Base-by-base conservation (phyloP, 1,284 basidiomycete species). In the Porodaedalea pini region DNA sequence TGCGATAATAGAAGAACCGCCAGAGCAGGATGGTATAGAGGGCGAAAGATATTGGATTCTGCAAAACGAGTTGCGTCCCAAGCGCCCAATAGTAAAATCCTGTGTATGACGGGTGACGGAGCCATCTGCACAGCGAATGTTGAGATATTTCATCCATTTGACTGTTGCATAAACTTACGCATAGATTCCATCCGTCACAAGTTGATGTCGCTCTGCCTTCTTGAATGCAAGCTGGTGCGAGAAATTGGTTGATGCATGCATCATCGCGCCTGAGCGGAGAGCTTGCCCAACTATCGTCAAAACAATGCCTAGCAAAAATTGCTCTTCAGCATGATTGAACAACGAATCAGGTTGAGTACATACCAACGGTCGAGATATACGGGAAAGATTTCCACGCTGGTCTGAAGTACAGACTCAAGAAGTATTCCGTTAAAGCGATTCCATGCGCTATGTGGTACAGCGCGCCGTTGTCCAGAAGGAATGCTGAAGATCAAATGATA, bases 61-160 rank as follows among this genome's bases (percentile, higher is more conserved):
- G 92, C 25, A 99, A 77, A 2, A 94, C 81, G n/a, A 99, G 71
- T 69, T 99, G 95, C 0, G 95, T 98, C 1, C 93, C 93, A 31
- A 99, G 66, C 0, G 94, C 95, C 96, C 96, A 99, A 71, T 96
- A 98, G 73, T 91, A 97, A 77, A 99, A 99, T 2, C 96, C 97
- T 0, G 92, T 83, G 66, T 99, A 99, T 0, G 94, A 97, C 7
- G 97, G 97, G 70, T 99, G 97, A 3, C 97, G 85, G 58, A 87
- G 90, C 81, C 85, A 92, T 23, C 92, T 94, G 63, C 7, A 49
- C 29, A 37, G 15, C 29, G 23, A 31, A 47, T 47, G 15, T 23
- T 27, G 32, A 47, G 0, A n/a, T 47, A 13, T 27, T 47, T 47
- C 45, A 5, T 15, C 11, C 13, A n/a, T n/a, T n/a, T n/a, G n/a